phyloP scores from a whole-genome alignment of 1,284 basidiomycete species.

The Mycena sp. region DNA sequence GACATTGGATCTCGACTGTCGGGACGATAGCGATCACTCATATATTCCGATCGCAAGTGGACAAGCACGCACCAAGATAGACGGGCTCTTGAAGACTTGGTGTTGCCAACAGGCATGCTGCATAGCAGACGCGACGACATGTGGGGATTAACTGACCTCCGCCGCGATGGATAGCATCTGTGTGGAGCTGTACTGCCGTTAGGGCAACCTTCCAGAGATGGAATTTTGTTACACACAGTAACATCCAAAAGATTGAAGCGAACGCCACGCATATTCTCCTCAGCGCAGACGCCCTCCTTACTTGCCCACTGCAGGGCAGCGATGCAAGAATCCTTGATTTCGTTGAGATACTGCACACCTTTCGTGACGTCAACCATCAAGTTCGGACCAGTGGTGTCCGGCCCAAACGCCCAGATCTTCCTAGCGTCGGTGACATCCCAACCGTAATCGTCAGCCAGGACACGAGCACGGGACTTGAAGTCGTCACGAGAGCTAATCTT shows the following conservation, averaged over 20 bases:
- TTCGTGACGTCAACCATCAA: constrained; percentile 98
- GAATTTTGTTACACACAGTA: constrained; percentile 64
- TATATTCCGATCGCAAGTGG: neutral
- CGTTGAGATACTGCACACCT: constrained; percentile 97
- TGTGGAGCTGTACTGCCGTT: constrained; percentile 73
- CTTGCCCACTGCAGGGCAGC: constrained; percentile 99
- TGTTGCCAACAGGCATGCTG: constrained; percentile 90
- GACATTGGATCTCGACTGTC: constrained; percentile 95
- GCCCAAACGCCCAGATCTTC: constrained; percentile 99
- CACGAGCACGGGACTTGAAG: constrained; percentile 96
- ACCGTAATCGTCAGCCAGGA: constrained; percentile 95
- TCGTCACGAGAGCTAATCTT: constrained; percentile 94
- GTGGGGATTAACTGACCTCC: constrained; percentile 98
- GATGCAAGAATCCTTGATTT: constrained; percentile 99
- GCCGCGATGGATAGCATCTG: constrained; percentile 99
- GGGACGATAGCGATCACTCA: constrained; percentile 10
- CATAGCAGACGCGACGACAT: constrained; percentile 95
- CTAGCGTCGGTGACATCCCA: constrained; percentile 99
- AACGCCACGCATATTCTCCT: constrained; percentile 99
- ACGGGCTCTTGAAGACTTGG: constrained; percentile 97
- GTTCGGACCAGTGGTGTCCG: constrained; percentile 98
- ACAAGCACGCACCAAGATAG: constrained; percentile 79
- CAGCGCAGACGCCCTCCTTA: constrained; percentile 96
- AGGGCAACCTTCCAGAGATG: neutral
- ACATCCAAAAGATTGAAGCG: constrained; percentile 98